Base-by-base conservation (phyloP, 2,329 filamentous ascomycete species). In the Nothopassalora personata region DNA sequence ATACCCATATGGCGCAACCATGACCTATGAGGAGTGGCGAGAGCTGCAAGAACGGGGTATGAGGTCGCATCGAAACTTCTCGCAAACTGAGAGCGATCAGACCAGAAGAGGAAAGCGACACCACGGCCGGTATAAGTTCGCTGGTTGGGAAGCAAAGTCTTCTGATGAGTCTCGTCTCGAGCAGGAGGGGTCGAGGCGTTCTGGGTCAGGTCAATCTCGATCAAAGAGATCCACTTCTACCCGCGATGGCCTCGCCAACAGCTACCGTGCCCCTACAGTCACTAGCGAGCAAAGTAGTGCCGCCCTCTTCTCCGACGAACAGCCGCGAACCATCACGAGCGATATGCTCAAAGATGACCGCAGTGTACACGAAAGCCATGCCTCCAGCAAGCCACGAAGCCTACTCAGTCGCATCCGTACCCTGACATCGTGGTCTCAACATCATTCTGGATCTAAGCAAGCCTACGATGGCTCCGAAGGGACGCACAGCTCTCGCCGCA, bases 21-120 rank as follows among this genome's bases (percentile, higher is more conserved):
- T 71, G 56, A 67, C 68, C 1, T 71, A 68, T 34, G 65, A 67
- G 19, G 64, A 71, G 31, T 71, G 67, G 66, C 64, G 62, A 53
- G 60, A 60, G 11, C 57, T 68, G 57, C 68, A 69, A 46, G 58
- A 65, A 15, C 49, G 50, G 7, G 62, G 66, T 4, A 51, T 66
- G 45, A 39, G 52, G 18, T 23, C 56, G 30, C 61, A 57, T 23
- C 62, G 64, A 28, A 66, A 65, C 39, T 64, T 64, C 58, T 65
- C 65, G 4, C 56, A 58, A 23, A 64, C 65, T 6, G 63, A 64
- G 8, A 68, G 64, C 45, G 60, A 59, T 53, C 56, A 58, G 49
- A 60, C 60, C 8, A 53, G 52, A 6, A 52, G 55, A 8, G 56
- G 54, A 0, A 57, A 54, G 8, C 63, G 55, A 23, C 53, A 58